Evolutionary conservation across 1,284 basidiomycete genomes (phyloP), one percentile per base, ranked within the genome.

Genomic region (Gyrodon tennesseensis): DNA sequence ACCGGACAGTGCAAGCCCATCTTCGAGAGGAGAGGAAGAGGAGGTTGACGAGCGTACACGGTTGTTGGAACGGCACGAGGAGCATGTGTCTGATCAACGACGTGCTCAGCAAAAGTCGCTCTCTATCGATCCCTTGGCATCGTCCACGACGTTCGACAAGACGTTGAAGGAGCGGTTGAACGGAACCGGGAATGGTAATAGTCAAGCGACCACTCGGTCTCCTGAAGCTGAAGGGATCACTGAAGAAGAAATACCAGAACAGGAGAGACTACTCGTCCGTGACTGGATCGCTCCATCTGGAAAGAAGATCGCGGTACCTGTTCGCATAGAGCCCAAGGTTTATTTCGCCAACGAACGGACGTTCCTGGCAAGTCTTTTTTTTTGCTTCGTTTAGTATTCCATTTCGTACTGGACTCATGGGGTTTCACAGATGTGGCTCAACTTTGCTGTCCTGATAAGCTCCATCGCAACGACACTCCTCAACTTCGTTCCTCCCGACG

Each of bases 341-440:
- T 97, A 97, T 76, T 99, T 98, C 77, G 96, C 96, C 6, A 92
- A 93, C 55, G 96, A 98, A 77, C 83, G 94, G 64, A 96, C 94
- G n/a, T 93, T 92, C 81, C 75, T 93, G 76, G 91, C 90, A 73
- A 75, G 87, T 78, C 60, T 31, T 52, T 31, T 37, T 31, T 13
- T 39, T 65, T 70, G 37, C n/a, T 62, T 64, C n/a, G 34, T 56
- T 56, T 11, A 18, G 13, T 27, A 58, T 71, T 58, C 60, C 29
- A 19, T 57, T 40, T 56, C 40, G 37, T 41, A 43, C 62, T 76
- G 52, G 76, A 76, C 53, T 21, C 16, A 21, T 11, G 39, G 43
- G 27, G 49, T 18, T 63, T 39, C 53, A 43, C 72, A 95, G 89
- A 93, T 90, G 89, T 99, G 96, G 96, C 82, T 97, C 56, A 90